Evolutionary conservation across 176 grass and related monocot genomes (phyloP).

Genomic region (Carex myosuroides): DNA sequence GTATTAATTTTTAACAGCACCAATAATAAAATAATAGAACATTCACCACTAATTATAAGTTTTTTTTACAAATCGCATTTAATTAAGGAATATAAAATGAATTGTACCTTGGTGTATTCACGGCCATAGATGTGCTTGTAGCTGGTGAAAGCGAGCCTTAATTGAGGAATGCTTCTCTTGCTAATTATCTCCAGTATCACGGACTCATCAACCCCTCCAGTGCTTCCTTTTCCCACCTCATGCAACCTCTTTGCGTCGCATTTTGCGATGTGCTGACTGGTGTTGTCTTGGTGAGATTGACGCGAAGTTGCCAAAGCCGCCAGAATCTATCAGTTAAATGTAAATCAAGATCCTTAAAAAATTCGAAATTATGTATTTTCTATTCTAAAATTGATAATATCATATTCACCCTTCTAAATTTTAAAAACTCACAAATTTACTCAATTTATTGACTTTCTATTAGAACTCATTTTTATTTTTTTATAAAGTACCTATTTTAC

Average conservation of each 20-base stretch:
- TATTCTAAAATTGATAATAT: background rate
- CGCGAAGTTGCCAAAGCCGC: conserved; percentile 73
- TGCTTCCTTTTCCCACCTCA: conserved; percentile 40
- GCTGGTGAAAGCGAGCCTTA: conserved; percentile 71
- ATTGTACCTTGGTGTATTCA: conserved; percentile 68
- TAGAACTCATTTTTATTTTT: too few relatives aligned
- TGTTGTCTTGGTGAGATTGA: conserved; percentile 61
- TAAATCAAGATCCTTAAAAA: background rate
- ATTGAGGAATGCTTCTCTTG: conserved; percentile 93
- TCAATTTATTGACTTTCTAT: too few relatives aligned
- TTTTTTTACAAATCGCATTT: background rate
- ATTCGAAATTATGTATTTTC: too few relatives aligned
- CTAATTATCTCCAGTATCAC: conserved; percentile 82
- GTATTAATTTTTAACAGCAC: background rate
- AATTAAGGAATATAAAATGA: background rate
- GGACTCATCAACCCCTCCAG: conserved; percentile 48
- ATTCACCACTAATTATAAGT: conserved; percentile 1
- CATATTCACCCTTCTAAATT: too few relatives aligned
- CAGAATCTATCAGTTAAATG: conserved; percentile 40
- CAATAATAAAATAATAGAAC: background rate
- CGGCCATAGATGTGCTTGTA: conserved; percentile 92
- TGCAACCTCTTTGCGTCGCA: conserved; percentile 82
- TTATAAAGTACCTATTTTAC: too few relatives aligned
- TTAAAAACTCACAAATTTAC: too few relatives aligned
- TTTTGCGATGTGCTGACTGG: conserved; percentile 80